Base-by-base conservation (phyloP, 805 yeast genomes). In the Ogataea saltuana region DNA sequence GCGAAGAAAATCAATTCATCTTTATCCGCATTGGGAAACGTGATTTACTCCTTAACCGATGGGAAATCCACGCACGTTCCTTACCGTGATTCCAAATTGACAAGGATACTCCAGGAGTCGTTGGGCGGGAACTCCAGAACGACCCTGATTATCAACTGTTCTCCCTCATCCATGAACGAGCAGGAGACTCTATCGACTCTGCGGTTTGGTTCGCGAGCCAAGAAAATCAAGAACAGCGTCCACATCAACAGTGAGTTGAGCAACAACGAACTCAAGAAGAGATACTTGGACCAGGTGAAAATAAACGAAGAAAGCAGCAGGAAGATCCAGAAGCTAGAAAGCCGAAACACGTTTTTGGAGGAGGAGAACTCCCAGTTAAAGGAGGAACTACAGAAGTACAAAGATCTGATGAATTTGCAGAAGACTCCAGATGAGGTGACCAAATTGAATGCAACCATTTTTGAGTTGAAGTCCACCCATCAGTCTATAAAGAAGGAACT, bases 41-140 rank as follows among this genome's bases (percentile, higher is more conserved):
- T 88, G 12, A 87, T 89, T 31, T 80, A 85, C 53, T 78, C 88
- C 0, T 73, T 90, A 35, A 83, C 95, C 0, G 90, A 85, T 51
- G 77, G 81, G 1, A 76, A 74, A 48, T 69, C 81, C 2, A 69
- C 76, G 3, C 88, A 85, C 54, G 67, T 83, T 8, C 89, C 93
- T 0, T 87, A 85, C 51, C 69, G 90, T 44, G 91, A 85, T 54
- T 84, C 95, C 2, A 84, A 84, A 53, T 70, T 88, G 39, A 85
- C 96, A 0, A 70, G 91, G 48, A 80, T 88, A 11, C 63, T 88
- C 25, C 90, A 85, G 58, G 89, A 85, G 51, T 80, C 91, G 0
- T 65, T 88, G 17, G 93, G 95, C 5, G 95, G 95, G 1, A 87
- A 88, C 60, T 80, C 90, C 3, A 70, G 88, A 39, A 88, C 95